phyloP scores from a whole-genome alignment of 768 basidiomycete genomes.

The Gymnopilus junonius region DNA sequence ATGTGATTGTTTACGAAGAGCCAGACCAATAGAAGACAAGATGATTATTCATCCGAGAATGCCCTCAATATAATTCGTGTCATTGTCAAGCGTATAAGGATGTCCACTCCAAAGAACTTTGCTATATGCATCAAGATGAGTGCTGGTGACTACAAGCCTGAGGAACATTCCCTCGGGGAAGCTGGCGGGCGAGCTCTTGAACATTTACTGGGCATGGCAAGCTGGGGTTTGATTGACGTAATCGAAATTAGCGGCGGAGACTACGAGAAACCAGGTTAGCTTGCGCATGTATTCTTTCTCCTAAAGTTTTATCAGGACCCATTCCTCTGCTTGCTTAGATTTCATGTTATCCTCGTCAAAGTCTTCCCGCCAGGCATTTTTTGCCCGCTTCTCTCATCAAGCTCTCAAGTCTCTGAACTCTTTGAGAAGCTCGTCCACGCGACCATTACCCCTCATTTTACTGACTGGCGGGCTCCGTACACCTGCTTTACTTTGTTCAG shows the following conservation, averaged over 20 bases:
- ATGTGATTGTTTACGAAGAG: background rate
- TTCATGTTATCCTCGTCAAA: constrained; percentile 40
- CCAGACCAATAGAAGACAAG: constrained; percentile 47
- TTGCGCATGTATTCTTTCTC: background rate
- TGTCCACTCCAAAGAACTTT: constrained; percentile 58
- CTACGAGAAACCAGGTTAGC: constrained; percentile 75
- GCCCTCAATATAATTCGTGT: constrained; percentile 61
- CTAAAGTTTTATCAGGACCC: background rate
- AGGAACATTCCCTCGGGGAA: constrained; percentile 16
- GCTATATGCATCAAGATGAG: constrained; percentile 82
- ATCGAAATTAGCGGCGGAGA: constrained; percentile 89
- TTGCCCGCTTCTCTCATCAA: constrained; percentile 65
- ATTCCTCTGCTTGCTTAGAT: constrained; percentile 35
- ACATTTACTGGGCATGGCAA: constrained; percentile 63
- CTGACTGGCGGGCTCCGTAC: constrained; percentile 83
- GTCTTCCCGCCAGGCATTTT: constrained; percentile 70
- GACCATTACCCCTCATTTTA: constrained; percentile 61
- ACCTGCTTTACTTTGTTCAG: constrained; percentile 55
- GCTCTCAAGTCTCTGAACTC: constrained; percentile 51
- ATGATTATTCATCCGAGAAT: constrained; percentile 59
- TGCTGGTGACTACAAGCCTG: constrained; percentile 69
- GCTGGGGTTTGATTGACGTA: constrained; percentile 75
- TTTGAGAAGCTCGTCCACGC: constrained; percentile 21
- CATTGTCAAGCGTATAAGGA: constrained; percentile 61
- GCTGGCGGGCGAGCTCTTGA: constrained; percentile 54